phyloP scores from a whole-genome alignment of 1,139 yeast species.

The Protomyces inouyei region DNA sequence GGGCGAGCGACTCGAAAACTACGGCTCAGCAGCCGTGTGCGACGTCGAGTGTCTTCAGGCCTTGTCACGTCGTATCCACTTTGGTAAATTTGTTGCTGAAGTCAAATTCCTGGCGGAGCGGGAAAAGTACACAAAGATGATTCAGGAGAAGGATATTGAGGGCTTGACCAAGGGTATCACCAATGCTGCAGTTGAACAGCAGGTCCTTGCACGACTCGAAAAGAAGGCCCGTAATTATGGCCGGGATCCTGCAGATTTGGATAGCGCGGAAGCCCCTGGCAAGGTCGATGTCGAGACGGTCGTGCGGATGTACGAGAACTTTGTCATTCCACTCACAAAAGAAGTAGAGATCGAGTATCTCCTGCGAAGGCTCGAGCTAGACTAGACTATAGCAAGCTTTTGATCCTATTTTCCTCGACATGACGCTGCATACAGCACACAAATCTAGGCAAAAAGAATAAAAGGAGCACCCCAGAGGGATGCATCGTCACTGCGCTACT shows the following conservation, averaged over 20 bases:
- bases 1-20: slow-evolving; percentile 71
- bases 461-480: not conserved
- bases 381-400: not conserved
- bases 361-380: slow-evolving; percentile 63
- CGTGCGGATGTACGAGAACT: slow-evolving; percentile 73
- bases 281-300: slow-evolving; percentile 77
- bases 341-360: slow-evolving; percentile 90
- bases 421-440: not conserved
- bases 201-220: slow-evolving; percentile 69
- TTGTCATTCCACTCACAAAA: slow-evolving; percentile 88
- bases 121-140: slow-evolving; percentile 59
- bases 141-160: slow-evolving; percentile 56
- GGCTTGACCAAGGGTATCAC: slow-evolving; percentile 82
- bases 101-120: slow-evolving; percentile 73
- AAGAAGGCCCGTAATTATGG: slow-evolving; percentile 84
- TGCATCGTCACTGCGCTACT: not conserved
- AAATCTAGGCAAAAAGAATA: not conserved
- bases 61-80: slow-evolving; percentile 88
- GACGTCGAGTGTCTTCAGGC: slow-evolving; percentile 87
- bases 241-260: slow-evolving; percentile 66
- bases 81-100: slow-evolving; percentile 92
- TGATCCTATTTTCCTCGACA: not conserved
- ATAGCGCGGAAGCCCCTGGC: slow-evolving; percentile 49
- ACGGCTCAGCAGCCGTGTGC: slow-evolving; percentile 77
- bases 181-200: slow-evolving; percentile 77